Evolutionary conservation across 1,284 basidiomycete species (phyloP).

Genomic region (Vanrija sp.): DNA sequence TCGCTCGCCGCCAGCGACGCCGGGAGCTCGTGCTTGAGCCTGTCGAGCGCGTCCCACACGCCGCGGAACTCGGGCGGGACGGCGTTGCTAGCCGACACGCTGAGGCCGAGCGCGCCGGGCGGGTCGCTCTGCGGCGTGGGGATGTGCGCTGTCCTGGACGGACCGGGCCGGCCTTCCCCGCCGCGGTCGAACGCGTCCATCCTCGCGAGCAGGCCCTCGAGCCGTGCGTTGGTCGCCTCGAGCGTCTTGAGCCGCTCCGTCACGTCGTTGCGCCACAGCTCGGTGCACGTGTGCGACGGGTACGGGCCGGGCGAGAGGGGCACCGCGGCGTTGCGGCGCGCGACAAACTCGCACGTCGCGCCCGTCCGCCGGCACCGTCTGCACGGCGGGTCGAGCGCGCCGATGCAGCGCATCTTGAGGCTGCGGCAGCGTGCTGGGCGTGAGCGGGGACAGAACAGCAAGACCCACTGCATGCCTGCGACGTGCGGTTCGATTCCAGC

Average conservation of each 20-base stretch:
- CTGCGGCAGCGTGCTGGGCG: constrained; percentile 16
- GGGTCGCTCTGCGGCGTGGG: background rate
- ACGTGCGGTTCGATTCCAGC: constrained; percentile 14
- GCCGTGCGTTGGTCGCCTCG: constrained; percentile 10
- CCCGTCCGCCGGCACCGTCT: constrained; percentile 17
- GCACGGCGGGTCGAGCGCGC: constrained; percentile 21
- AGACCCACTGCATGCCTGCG: constrained; percentile 21
- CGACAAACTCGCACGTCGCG: constrained; percentile 20
- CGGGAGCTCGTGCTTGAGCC: constrained; percentile 16
- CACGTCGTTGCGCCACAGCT: constrained; percentile 21
- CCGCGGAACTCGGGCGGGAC: constrained; percentile 5
- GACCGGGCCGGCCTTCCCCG: background rate
- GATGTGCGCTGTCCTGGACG: background rate
- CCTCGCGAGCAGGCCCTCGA: constrained; percentile 8
- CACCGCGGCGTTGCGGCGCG: constrained; percentile 18
- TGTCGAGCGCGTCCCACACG: constrained; percentile 8
- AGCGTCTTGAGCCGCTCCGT: constrained; percentile 15
- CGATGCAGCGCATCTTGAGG: constrained; percentile 25
- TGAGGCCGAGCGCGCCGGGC: constrained; percentile 2
- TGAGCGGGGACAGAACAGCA: background rate
- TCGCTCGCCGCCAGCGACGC: constrained; percentile 3
- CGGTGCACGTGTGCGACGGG: constrained; percentile 21
- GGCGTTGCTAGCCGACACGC: background rate
- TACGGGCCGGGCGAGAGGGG: constrained; percentile 15
- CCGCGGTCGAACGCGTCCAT: background rate